Evolutionary conservation across 176 grass and related monocot genomes (phyloP).

Genomic region (Cenchrus purpureus): DNA sequence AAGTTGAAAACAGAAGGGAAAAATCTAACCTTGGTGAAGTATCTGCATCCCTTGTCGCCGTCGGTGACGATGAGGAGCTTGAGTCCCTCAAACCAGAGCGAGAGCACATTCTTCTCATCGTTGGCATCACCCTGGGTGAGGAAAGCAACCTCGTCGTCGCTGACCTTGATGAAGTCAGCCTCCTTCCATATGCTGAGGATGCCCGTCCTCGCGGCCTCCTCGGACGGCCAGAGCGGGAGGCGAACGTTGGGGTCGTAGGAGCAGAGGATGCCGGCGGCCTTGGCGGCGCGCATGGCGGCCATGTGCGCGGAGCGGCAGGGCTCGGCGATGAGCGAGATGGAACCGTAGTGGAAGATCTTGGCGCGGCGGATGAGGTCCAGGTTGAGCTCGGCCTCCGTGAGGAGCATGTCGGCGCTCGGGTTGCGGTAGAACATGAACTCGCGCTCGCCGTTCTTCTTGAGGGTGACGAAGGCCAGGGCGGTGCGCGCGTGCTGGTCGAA

Average conservation of each 20-base stretch:
- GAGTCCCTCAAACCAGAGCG: slow-evolving; percentile 81
- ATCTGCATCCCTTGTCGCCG: slow-evolving; percentile 86
- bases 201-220: slow-evolving; percentile 54
- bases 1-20: not conserved
- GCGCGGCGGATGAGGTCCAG: slow-evolving; percentile 66
- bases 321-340: slow-evolving; percentile 86
- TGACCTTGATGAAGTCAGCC: slow-evolving; percentile 95
- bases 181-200: slow-evolving; percentile 94
- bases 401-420: slow-evolving; percentile 87
- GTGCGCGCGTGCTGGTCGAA: slow-evolving; percentile 87
- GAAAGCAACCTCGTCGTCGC: slow-evolving; percentile 90
- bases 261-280: slow-evolving; percentile 69
- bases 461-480: slow-evolving; percentile 81
- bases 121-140: slow-evolving; percentile 70
- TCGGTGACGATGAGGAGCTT: slow-evolving; percentile 94
- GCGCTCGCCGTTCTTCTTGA: slow-evolving; percentile 73
- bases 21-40: slow-evolving; percentile 75
- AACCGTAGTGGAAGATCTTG: slow-evolving; percentile 93
- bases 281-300: slow-evolving; percentile 86
- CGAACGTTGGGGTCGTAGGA: slow-evolving; percentile 93
- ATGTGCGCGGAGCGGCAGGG: slow-evolving; percentile 75
- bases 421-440: slow-evolving; percentile 99
- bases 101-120: slow-evolving; percentile 68
- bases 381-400: slow-evolving; percentile 72
- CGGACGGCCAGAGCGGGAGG: slow-evolving; percentile 83